These are phyloP conservation scores for Glonium stellatum DNA, from an alignment of 495 filamentous ascomycete species.

Conservation along the genomic window DNA sequence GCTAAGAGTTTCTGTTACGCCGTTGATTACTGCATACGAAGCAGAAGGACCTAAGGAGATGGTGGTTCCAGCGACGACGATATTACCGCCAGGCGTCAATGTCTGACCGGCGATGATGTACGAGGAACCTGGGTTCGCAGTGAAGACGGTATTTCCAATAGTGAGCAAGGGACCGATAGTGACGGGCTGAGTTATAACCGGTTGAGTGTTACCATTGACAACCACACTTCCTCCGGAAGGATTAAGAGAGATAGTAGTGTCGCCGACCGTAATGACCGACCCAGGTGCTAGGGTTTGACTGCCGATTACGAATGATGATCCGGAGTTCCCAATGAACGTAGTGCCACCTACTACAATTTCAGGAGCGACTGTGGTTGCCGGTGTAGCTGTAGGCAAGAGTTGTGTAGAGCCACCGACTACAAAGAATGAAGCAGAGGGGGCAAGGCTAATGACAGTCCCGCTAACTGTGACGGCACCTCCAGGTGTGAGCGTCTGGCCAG, in stretches of 20 bases:
- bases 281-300: constrained; percentile 24
- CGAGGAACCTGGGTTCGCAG: constrained; percentile 21
- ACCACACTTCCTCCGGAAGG: constrained; percentile 21
- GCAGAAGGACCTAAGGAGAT: constrained; percentile 28
- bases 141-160: constrained; percentile 8
- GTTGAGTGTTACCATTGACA: not conserved
- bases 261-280: constrained; percentile 18
- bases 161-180: constrained; percentile 2
- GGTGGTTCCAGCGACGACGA: constrained; percentile 29
- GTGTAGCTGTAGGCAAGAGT: constrained; percentile 10
- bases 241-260: constrained; percentile 18
- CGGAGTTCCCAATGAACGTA: constrained; percentile 11
- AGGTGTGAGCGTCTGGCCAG: constrained; percentile 29
- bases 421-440: constrained; percentile 21
- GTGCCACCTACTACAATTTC: constrained; percentile 16
- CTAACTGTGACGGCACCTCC: constrained; percentile 29
- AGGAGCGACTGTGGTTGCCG: constrained; percentile 21
- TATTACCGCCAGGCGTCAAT: constrained; percentile 28
- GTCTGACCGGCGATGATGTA: constrained; percentile 28
- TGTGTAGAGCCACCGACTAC: constrained; percentile 32
- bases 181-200: constrained; percentile 5
- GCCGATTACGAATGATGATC: constrained; percentile 9
- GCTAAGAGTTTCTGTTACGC: constrained; percentile 20
- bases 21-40: constrained; percentile 29
- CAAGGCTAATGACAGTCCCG: constrained; percentile 25